Base-by-base conservation (phyloP, 1,284 basidiomycete genomes). In the Malassezia arunalokei region DNA sequence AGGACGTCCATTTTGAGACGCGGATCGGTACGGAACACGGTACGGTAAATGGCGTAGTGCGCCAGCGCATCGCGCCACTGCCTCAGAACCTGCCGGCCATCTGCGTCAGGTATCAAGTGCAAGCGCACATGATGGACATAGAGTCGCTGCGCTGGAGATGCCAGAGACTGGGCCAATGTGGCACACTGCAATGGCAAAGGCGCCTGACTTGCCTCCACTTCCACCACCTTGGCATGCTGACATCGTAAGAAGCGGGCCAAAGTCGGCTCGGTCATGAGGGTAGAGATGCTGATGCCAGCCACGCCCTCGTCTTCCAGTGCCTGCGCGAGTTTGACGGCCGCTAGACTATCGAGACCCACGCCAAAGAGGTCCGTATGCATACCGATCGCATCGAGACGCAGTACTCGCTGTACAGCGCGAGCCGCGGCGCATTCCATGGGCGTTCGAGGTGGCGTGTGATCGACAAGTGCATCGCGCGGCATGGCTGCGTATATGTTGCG, bases 101-200 rank as follows among this genome's bases (percentile, higher is more conserved):
- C 27, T 1, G 39, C 43, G 17, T 43, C 28, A 11, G 59, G 30
- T 20, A 47, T 32, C 37, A 64, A 42, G 1, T 47, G 49, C 31
- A 65, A 58, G 3, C 47, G 47, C 37, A 54, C 43, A 55, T 66
- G 35, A 57, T 65, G 51, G 30, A 68, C 56, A 49, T 68, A 68
- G 39, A 55, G 58, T 9, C 58, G 61, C 9, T 51, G 31, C n/a
- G 28, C n/a, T 1, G 44, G 53, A 5, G 30, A 44, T 4, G 58
- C 51, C 11, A 57, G 38, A 7, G 66, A 54, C 37, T 64, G 58
- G 1, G 62, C 58, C 30, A 68, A 40, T 42, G 67, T 54, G 2
- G 65, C 64, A 1, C 30, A 54, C 47, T 71, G 68, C 47, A 68
- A 52, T 3, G 68, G 66, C 4, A 68, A 56, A 40, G 58, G 65